Conservation (phyloP, 306 rosid species). For the Crataegus laevigata region DNA sequence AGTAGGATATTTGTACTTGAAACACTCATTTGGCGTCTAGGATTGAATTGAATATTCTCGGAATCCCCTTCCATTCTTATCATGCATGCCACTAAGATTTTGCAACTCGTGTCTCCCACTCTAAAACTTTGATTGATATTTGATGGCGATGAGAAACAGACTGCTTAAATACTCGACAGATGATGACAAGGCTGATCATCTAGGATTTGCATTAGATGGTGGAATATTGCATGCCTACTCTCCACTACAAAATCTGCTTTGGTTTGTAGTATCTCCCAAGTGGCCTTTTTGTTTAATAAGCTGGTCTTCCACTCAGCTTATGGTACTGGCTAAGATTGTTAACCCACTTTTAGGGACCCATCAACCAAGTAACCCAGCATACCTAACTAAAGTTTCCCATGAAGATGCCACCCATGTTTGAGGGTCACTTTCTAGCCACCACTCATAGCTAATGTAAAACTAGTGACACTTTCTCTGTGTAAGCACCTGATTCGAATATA, state of each 20-base stretch:
- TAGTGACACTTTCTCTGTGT: no score
- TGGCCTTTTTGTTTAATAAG: neutral
- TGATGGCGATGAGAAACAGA: neutral
- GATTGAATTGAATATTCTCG: neutral
- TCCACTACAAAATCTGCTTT: conserved; percentile 12
- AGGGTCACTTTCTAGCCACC: neutral
- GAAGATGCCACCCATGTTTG: neutral
- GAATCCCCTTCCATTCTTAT: neutral
- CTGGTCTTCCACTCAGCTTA: neutral
- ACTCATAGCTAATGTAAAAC: neutral
- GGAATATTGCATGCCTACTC: conserved; percentile 21
- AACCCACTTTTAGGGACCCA: neutral
- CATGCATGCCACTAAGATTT: conserved; percentile 1
- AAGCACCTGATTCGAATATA: no score
- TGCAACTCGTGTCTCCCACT: conserved; percentile 12
- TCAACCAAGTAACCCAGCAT: neutral
- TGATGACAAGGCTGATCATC: neutral
- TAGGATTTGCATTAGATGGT: conserved; percentile 24
- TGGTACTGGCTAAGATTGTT: neutral
- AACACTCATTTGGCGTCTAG: neutral
- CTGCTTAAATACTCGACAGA: neutral
- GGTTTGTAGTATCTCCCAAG: neutral
- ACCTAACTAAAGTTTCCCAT: neutral
- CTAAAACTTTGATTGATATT: neutral
- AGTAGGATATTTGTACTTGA: neutral